Conservation (phyloP, 179 eudicot species). For the Actinidia chinensis region DNA sequence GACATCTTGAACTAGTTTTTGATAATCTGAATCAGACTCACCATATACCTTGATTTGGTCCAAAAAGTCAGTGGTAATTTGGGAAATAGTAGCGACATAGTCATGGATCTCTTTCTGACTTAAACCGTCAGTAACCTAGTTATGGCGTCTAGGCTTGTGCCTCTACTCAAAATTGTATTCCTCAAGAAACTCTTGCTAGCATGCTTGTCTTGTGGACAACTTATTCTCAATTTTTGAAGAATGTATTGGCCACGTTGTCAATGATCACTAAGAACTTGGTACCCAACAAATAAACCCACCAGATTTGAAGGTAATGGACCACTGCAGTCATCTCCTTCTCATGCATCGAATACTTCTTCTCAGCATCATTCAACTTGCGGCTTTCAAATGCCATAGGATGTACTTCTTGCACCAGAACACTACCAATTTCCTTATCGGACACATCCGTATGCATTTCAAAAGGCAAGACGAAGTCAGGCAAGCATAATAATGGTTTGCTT, state of each 20-base stretch:
- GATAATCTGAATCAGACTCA: background rate
- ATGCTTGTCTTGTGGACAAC: background rate
- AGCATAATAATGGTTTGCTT: too few species aligned
- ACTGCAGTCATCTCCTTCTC: background rate
- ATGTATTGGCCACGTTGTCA: background rate
- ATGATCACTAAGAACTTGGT: background rate
- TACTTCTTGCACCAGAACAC: too few species aligned
- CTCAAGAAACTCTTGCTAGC: background rate
- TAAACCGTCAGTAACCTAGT: background rate
- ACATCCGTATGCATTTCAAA: too few species aligned
- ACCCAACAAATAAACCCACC: background rate
- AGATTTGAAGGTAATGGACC: background rate
- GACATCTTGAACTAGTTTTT: background rate
- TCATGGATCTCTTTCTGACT: background rate
- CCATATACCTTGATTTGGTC: background rate
- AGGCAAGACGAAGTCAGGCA: too few species aligned
- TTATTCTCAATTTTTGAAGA: background rate
- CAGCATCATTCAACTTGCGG: too few species aligned
- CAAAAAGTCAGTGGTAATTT: background rate
- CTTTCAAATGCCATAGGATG: too few species aligned
- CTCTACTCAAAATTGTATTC: too few species aligned
- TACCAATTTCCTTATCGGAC: too few species aligned
- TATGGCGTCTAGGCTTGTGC: too few species aligned
- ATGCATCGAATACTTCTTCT: background rate
- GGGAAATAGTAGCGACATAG: background rate